A percentile compares a stretch with the other conserved stretches of the same genome.
phyloP scores from a whole-genome alignment of 352 stramenopile genomes.

The Peronospora farinosa region DNA sequence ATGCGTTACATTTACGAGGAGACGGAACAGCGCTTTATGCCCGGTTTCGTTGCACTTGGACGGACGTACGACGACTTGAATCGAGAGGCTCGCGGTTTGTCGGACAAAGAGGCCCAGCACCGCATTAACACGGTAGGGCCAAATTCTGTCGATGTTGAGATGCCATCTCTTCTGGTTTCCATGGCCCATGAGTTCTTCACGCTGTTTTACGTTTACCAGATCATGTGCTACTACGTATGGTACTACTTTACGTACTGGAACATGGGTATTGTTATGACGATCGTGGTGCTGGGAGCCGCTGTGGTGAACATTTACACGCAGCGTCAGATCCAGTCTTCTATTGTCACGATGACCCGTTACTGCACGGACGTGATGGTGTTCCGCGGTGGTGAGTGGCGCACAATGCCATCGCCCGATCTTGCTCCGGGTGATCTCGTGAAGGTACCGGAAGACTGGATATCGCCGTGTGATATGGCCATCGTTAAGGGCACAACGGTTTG shows the following conservation, averaged over 20 bases:
- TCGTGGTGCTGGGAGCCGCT: constrained; percentile 31
- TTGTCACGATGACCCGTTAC: constrained; percentile 44
- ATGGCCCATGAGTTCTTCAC: constrained; percentile 35
- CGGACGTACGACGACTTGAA: constrained; percentile 13
- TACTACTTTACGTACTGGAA: constrained; percentile 52
- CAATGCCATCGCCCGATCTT: constrained; percentile 41
- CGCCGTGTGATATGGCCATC: constrained; percentile 66
- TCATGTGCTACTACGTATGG: constrained; percentile 59
- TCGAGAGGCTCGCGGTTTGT: constrained; percentile 16
- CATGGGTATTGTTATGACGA: constrained; percentile 35
- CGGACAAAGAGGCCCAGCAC: constrained; percentile 8
- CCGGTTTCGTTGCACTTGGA: constrained; percentile 7
- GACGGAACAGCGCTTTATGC: constrained; percentile 20
- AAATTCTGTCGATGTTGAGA: constrained; percentile 35
- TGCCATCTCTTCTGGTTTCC: constrained; percentile 33
- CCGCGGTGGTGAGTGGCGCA: constrained; percentile 46
- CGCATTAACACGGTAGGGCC: constrained; percentile 23
- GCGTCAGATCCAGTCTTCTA: constrained; percentile 32
- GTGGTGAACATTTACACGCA: constrained; percentile 43
- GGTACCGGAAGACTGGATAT: constrained; percentile 59
- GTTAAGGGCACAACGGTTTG: constrained; percentile 62
- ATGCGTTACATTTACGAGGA: constrained; percentile 41
- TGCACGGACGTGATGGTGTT: constrained; percentile 60
- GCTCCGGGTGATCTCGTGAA: constrained; percentile 65
- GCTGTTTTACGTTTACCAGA: constrained; percentile 47